A percentile compares a stretch with the other conserved stretches of the same genome.
Evolutionary conservation across 2,329 filamentous ascomycete genomes (phyloP).

Genomic region (Talaromyces sp.): DNA sequence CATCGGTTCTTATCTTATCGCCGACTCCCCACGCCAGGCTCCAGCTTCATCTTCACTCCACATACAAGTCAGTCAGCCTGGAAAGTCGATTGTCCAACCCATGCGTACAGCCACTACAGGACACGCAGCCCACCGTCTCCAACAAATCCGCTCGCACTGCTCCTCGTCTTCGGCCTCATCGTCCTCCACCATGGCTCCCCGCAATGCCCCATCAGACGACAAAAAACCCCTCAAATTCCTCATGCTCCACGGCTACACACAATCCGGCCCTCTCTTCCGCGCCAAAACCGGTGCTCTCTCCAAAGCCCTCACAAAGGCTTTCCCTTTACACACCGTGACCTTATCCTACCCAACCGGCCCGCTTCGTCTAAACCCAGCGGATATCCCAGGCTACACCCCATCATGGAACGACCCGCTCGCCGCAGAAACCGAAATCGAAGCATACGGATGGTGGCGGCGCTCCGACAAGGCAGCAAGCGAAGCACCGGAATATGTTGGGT

Average conservation of each 20-base stretch:
- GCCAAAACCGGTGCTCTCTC: constrained; percentile 83
- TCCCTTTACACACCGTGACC: constrained; percentile 57
- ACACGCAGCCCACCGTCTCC: background rate
- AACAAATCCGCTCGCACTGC: background rate
- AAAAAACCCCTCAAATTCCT: constrained; percentile 56
- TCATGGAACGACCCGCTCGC: constrained; percentile 35
- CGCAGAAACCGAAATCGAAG: constrained; percentile 56
- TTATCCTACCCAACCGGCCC: constrained; percentile 69
- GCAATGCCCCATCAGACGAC: background rate
- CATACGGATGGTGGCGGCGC: constrained; percentile 79
- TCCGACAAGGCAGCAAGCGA: constrained; percentile 52
- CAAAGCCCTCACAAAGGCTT: constrained; percentile 71
- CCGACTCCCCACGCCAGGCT: background rate
- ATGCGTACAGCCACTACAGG: background rate
- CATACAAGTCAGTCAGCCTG: background rate
- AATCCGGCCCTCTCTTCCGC: constrained; percentile 80
- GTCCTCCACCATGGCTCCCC: constrained; percentile 3
- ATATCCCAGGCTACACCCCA: constrained; percentile 65
- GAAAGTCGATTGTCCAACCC: background rate
- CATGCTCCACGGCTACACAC: constrained; percentile 85
- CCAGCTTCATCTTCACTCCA: background rate
- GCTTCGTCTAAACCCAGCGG: constrained; percentile 55
- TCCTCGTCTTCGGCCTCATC: background rate
- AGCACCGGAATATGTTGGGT: constrained; percentile 57
- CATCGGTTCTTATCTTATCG: background rate